These are phyloP conservation scores for Lobulomyces angularis DNA, from an alignment of 192 early-diverging fungal genomes.

Conservation along the genomic window DNA sequence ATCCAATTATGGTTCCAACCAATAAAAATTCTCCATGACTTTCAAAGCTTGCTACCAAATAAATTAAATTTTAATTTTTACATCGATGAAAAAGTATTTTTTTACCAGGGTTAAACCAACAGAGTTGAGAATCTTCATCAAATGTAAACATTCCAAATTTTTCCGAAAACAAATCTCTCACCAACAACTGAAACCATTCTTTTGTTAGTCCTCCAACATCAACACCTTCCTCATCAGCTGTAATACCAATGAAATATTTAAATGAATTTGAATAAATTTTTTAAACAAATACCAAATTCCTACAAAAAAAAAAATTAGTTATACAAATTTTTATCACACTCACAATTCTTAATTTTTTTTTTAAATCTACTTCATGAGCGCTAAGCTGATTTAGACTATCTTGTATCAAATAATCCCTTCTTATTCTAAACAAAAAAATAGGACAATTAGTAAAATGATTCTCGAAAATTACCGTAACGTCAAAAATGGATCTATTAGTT, in stretches of 20 bases:
- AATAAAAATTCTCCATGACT: constrained; percentile 68
- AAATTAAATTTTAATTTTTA: not conserved
- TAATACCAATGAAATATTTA: not conserved
- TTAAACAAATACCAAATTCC: not conserved
- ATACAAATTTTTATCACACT: constrained; percentile 14
- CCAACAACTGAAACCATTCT: constrained; percentile 85
- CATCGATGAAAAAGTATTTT: not conserved
- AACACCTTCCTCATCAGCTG: constrained; percentile 46
- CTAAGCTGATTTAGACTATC: constrained; percentile 40
- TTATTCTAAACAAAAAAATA: no score
- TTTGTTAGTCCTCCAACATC: constrained; percentile 91
- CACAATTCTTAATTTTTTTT: constrained; percentile 38
- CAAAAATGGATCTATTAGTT: constrained; percentile 37
- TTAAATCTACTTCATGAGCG: constrained; percentile 31
- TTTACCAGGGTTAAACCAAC: constrained; percentile 74
- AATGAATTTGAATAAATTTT: not conserved
- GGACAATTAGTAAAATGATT: no score
- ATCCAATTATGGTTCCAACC: constrained; percentile 73
- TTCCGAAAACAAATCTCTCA: constrained; percentile 73
- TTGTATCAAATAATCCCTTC: constrained; percentile 27
- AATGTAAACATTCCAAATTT: constrained; percentile 73
- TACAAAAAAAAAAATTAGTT: no score
- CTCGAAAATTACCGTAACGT: no score
- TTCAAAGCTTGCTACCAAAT: constrained; percentile 18
- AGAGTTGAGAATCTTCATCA: constrained; percentile 68